Evolutionary conservation across 1,139 yeast genomes (phyloP).

Genomic region (Hemisphaericaspora xylofermentans): DNA sequence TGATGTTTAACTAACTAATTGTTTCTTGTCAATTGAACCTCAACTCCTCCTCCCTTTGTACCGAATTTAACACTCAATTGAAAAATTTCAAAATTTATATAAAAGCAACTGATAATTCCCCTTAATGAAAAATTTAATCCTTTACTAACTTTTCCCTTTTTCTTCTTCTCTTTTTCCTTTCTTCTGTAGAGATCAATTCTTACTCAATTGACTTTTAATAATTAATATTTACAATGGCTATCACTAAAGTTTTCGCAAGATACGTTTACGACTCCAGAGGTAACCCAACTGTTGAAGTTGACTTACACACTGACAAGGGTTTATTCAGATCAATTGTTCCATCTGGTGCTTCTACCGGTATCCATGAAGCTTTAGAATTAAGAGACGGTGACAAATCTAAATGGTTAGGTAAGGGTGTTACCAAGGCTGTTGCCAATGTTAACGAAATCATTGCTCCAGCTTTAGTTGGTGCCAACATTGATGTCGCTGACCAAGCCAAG

Average conservation of each 20-base stretch:
- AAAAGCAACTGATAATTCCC: constrained; percentile 4
- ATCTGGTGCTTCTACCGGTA: constrained; percentile 96
- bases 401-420: constrained; percentile 96
- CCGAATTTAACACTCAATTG: not conserved
- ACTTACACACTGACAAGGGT: constrained; percentile 81
- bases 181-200: constrained; percentile 5
- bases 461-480: constrained; percentile 66
- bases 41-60: no score
- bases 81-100: not conserved
- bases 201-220: constrained; percentile 11
- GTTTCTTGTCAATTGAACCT: no score
- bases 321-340: constrained; percentile 92
- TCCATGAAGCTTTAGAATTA: constrained; percentile 92
- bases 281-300: constrained; percentile 97
- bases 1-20: constrained; percentile 3
- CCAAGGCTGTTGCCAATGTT: constrained; percentile 89
- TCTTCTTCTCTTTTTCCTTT: constrained; percentile 10
- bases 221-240: constrained; percentile 27
- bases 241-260: constrained; percentile 75
- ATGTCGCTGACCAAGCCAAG: constrained; percentile 74
- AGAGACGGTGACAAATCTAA: constrained; percentile 92
- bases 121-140: not conserved
- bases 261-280: constrained; percentile 97
- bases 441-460: constrained; percentile 90
- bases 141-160: constrained; percentile 9